Conservation (phyloP, 2,329 filamentous ascomycete genomes). For the Cadophora malorum region DNA sequence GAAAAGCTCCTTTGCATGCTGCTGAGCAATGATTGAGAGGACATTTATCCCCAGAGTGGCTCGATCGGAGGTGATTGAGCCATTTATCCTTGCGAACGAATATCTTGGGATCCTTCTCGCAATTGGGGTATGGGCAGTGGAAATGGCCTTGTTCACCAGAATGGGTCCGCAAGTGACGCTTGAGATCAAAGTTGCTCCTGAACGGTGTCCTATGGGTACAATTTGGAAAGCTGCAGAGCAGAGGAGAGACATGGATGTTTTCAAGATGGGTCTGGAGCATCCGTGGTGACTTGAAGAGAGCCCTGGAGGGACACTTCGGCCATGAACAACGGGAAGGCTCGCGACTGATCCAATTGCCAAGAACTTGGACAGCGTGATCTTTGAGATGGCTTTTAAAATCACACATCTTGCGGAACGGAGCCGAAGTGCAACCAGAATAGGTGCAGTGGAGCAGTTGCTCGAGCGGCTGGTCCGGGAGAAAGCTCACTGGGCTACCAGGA, state of each 20-base stretch:
- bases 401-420: constrained; percentile 14
- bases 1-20: background rate
- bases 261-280: constrained; percentile 23
- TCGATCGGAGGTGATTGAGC: constrained; percentile 23
- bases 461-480: background rate
- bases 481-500: background rate
- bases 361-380: constrained; percentile 12
- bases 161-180: constrained; percentile 23
- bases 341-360: constrained; percentile 13
- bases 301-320: constrained; percentile 24
- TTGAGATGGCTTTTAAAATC: constrained; percentile 22
- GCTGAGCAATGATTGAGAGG: constrained; percentile 25
- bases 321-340: constrained; percentile 23
- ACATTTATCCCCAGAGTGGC: constrained; percentile 21
- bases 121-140: constrained; percentile 19
- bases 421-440: constrained; percentile 10
- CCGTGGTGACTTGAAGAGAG: constrained; percentile 20
- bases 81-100: constrained; percentile 27
- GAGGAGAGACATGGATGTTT: constrained; percentile 24
- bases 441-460: constrained; percentile 12
- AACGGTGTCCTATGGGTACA: constrained; percentile 26
- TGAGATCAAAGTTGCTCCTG: constrained; percentile 25
- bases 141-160: constrained; percentile 11
- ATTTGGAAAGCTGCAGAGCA: constrained; percentile 19
- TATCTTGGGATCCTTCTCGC: constrained; percentile 17